Conservation (phyloP, 2,329 filamentous ascomycete genomes). For the Colletotrichum aenigma region DNA sequence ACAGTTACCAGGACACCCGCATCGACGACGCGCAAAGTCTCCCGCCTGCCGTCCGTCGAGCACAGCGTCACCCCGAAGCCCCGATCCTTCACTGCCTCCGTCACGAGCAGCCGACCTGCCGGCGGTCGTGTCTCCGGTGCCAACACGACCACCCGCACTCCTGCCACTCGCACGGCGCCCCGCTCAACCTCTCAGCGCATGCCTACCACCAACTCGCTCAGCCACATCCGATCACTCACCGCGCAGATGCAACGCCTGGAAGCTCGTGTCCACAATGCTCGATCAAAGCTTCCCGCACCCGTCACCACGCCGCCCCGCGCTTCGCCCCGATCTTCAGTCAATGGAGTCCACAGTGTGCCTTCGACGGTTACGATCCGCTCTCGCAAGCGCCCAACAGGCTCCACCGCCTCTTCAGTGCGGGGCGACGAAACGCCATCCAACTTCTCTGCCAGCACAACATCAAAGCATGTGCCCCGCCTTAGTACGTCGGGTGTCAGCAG, state of each 20-base stretch:
- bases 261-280: constrained; percentile 86
- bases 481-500: constrained; percentile 67
- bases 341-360: constrained; percentile 48
- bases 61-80: constrained; percentile 57
- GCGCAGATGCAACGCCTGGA: constrained; percentile 98
- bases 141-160: constrained; percentile 46
- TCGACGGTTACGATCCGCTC: constrained; percentile 69
- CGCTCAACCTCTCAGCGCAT: constrained; percentile 53
- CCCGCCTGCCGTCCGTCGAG: constrained; percentile 21
- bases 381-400: constrained; percentile 70
- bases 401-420: constrained; percentile 50
- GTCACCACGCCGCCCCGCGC: constrained; percentile 76
- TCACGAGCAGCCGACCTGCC: constrained; percentile 33
- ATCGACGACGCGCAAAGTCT: constrained; percentile 55
- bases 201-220: constrained; percentile 73
- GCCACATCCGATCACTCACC: constrained; percentile 91
- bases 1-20: constrained; percentile 41
- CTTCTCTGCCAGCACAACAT: constrained; percentile 37
- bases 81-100: constrained; percentile 41
- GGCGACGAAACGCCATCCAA: constrained; percentile 48
- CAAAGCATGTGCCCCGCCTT: constrained; percentile 61
- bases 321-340: constrained; percentile 68
- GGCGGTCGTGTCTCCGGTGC: constrained; percentile 45
- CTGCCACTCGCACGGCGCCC: constrained; percentile 59
- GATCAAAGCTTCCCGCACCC: constrained; percentile 89